Conservation (phyloP, 306 rosid genomes). For the Lathyrus aphaca region DNA sequence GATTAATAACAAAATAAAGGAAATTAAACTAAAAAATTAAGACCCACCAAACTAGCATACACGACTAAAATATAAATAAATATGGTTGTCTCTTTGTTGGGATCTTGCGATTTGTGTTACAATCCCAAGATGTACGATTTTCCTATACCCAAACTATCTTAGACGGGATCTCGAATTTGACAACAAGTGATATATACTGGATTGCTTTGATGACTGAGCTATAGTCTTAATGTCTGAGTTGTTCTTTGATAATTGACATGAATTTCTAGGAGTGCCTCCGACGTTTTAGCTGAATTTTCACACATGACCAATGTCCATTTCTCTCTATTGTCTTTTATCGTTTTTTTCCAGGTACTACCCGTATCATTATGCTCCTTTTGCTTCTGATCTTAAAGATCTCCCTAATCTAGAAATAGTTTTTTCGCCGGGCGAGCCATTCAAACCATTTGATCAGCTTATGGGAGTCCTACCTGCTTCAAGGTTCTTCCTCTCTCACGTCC, state of each 20-base stretch:
- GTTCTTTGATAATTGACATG: slow-evolving; percentile 1
- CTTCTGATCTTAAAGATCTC: slow-evolving; percentile 87
- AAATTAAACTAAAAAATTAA: no score
- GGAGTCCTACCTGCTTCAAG: slow-evolving; percentile 96
- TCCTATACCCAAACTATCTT: no score
- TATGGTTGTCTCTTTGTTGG: no score
- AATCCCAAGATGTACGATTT: no score
- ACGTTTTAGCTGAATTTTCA: slow-evolving; percentile 27
- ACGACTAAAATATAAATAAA: no score
- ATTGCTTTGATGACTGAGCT: slow-evolving; percentile 28
- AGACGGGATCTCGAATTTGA: no score
- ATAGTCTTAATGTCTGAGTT: slow-evolving; percentile 18
- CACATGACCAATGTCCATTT: slow-evolving; percentile 16
- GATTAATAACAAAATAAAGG: no score
- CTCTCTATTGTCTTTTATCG: slow-evolving; percentile 22
- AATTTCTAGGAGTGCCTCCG: background rate
- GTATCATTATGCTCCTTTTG: slow-evolving; percentile 97
- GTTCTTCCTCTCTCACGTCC: slow-evolving; percentile 46
- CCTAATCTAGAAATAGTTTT: slow-evolving; percentile 79
- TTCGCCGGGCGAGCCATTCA: slow-evolving; percentile 83
- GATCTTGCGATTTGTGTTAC: no score
- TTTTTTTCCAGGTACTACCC: slow-evolving; percentile 91
- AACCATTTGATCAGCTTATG: slow-evolving; percentile 98
- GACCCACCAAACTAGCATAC: no score
- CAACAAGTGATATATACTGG: background rate